Evolutionary conservation across 108 stramenopile species (phyloP).

Genomic region (Stephanodiscus minutulus): DNA sequence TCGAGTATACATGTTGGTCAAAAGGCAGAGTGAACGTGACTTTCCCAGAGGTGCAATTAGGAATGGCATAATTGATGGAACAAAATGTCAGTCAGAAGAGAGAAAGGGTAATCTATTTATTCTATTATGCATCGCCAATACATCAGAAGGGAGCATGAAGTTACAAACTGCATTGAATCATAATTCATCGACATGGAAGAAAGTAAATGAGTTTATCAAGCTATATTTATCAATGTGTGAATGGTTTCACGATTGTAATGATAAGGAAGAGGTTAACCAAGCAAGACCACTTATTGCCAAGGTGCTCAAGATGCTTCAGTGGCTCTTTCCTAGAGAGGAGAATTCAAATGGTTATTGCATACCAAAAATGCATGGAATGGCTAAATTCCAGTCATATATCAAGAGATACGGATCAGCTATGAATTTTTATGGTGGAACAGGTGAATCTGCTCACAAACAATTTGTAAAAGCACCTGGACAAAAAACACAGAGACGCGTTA

Average conservation of each 20-base stretch:
- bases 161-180: neutral
- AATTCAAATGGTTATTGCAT: neutral
- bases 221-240: neutral
- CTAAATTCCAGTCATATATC: neutral
- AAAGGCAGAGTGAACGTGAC: too few species aligned
- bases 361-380: neutral
- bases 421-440: constrained; percentile 6
- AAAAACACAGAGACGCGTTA: neutral
- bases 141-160: too few species aligned
- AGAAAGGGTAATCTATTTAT: neutral
- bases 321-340: neutral
- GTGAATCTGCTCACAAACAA: neutral
- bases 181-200: neutral
- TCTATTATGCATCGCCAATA: neutral
- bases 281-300: neutral
- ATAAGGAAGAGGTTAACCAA: neutral
- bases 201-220: neutral
- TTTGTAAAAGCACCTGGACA: neutral
- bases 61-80: too few species aligned
- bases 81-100: too few species aligned
- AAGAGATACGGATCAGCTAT: neutral
- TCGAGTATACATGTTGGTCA: neutral
- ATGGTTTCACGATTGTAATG: constrained; percentile 3
- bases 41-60: too few species aligned
- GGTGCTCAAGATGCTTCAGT: neutral